These are phyloP conservation scores for Chlorella sorokiniana DNA, from an alignment of 139 green algal genomes.

Conservation along the genomic window DNA sequence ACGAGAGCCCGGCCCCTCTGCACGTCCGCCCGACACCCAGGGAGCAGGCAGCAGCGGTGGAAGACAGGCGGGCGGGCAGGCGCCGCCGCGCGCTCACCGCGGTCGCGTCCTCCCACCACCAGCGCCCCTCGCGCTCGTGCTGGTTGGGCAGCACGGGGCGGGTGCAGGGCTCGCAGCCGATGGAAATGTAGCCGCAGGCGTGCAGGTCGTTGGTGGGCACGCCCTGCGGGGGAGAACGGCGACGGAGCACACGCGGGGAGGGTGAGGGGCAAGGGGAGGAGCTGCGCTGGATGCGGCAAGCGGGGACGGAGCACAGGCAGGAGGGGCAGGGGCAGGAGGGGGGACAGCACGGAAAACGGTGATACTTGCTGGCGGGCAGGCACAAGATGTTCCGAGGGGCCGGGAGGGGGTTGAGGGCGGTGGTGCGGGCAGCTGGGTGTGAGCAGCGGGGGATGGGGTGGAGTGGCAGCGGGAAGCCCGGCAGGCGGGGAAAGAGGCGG, in stretches of 20 bases:
- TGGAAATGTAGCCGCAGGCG: conserved; percentile 89
- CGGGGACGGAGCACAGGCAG: too few relatives aligned
- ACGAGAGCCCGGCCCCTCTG: not conserved
- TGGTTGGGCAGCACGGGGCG: conserved; percentile 93
- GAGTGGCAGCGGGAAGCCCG: too few relatives aligned
- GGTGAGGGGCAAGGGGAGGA: not conserved
- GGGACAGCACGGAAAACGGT: too few relatives aligned
- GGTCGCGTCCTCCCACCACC: conserved; percentile 98
- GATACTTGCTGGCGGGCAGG: too few relatives aligned
- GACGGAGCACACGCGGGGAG: not conserved
- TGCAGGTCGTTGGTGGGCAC: conserved; percentile 96
- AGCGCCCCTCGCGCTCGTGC: conserved; percentile 96
- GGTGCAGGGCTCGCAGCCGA: conserved; percentile 98
- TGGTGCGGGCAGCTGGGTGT: too few relatives aligned
- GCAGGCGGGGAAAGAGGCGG: too few relatives aligned
- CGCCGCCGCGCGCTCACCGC: conserved; percentile 23
- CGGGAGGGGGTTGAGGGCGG: too few relatives aligned
- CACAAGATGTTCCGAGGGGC: too few relatives aligned
- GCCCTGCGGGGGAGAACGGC: conserved; percentile 37
- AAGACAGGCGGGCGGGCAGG: not conserved
- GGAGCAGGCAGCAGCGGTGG: not conserved
- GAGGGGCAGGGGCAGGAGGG: too few relatives aligned
- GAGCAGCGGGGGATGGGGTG: too few relatives aligned
- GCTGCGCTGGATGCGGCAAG: too few relatives aligned
- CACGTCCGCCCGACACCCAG: not conserved